Evolutionary conservation across 345 rosid genomes (phyloP), one percentile per base, ranked within the genome.

Genomic region (Eucalyptus brandiana): DNA sequence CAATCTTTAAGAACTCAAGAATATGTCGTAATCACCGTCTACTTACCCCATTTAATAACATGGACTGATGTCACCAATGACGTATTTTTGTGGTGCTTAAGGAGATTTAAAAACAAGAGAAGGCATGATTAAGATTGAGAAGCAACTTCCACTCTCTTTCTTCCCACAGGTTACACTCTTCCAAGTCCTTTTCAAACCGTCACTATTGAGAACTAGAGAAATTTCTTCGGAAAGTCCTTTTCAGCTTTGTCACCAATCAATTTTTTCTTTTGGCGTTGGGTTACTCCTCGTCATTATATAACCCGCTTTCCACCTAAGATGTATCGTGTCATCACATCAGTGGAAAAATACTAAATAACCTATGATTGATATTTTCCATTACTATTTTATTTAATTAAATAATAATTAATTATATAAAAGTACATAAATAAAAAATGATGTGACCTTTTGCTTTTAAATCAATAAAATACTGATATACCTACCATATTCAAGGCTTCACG

Each of bases 401-500:
- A 24, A 56, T 9, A 58, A 58, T 2, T 58, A 58, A 58, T 58
- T 26, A 12, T 58, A 58, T 0, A 26, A 58, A 58, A 58, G 15
- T 26, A 58, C 3, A 5, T 10, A 28, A 58, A 58, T 12, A 58
- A 58, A 58, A 58, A 11, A 5, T 26, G n/a, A 12, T 26, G 2
- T 5, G n/a, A 11, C 14, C 16, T 26, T 60, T 28, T 58, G 0
- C 15, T 2, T 26, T 60, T 26, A 60, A 60, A 60, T 60, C 14
- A 26, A 60, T 26, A 4, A 60, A 60, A 60, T 5, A 12, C n/a
- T 1, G 1, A 60, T 28, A 26, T 11, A 5, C 6, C 65, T 28
- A 60, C 0, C 3, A 0, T 2, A 26, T 26, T 26, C 14, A 58
- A 58, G n/a, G 26, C 7, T 0, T 58, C 0, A 60, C 7, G 32